Conservation (phyloP, 345 rosid species). For the Eucalyptus regnans region DNA sequence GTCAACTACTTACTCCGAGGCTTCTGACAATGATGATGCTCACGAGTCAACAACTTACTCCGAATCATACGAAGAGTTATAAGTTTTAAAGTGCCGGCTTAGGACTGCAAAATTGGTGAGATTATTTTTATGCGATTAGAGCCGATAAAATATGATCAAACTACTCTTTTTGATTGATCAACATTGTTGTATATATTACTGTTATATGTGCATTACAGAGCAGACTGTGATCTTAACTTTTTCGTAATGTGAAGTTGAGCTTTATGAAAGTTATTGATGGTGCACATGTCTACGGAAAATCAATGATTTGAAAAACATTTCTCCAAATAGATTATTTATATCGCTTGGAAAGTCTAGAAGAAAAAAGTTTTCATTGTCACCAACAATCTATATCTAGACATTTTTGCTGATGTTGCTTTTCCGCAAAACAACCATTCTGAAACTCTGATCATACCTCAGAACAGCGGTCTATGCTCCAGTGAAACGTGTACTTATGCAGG, state of each 20-base stretch:
- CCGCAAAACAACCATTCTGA: background rate
- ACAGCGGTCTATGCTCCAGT: background rate
- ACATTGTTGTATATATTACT: background rate
- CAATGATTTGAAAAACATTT: background rate
- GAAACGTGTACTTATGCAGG: background rate
- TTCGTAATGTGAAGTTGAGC: background rate
- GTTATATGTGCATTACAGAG: background rate
- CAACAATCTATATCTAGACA: background rate
- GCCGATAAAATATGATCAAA: background rate
- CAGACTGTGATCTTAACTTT: background rate
- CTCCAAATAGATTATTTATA: background rate
- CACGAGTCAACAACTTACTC: background rate
- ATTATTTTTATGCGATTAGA: background rate
- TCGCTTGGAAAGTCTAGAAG: background rate
- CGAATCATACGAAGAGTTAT: background rate
- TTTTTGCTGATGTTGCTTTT: background rate
- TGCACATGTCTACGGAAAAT: background rate
- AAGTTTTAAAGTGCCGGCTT: background rate
- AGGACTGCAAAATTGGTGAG: background rate
- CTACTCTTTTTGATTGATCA: background rate
- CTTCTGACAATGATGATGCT: background rate
- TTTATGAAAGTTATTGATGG: background rate
- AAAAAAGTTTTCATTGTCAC: background rate
- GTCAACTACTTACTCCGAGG: background rate
- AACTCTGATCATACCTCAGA: background rate